phyloP scores from a whole-genome alignment of 2,329 filamentous ascomycete genomes.

The Alternaria solani region DNA sequence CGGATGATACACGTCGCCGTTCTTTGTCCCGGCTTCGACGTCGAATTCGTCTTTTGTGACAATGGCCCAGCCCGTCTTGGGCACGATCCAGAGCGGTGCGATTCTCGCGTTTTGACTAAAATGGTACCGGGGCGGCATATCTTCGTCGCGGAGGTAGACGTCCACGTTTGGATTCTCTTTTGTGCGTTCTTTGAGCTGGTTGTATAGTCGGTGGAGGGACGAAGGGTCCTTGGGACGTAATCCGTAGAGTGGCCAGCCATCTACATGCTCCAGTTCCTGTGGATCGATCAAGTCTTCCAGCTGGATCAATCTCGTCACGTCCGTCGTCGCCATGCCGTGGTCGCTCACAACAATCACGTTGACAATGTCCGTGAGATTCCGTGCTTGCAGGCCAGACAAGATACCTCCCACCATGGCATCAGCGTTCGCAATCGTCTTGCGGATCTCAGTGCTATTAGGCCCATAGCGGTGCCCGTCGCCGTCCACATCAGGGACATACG shows the following conservation, averaged over 20 bases:
- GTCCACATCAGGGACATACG: slow-evolving; percentile 94
- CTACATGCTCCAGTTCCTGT: slow-evolving; percentile 78
- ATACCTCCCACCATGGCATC: slow-evolving; percentile 83
- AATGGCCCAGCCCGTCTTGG: slow-evolving; percentile 91
- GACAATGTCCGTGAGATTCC: slow-evolving; percentile 88
- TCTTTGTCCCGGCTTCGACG: slow-evolving; percentile 70
- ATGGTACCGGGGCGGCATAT: slow-evolving; percentile 94
- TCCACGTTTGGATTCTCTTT: slow-evolving; percentile 75
- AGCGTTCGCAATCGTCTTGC: slow-evolving; percentile 76
- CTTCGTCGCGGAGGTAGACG: slow-evolving; percentile 82
- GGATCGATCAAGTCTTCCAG: slow-evolving; percentile 88
- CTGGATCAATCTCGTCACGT: slow-evolving; percentile 80
- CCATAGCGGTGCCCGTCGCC: slow-evolving; percentile 85
- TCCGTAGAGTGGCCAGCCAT: slow-evolving; percentile 94
- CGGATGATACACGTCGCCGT: slow-evolving; percentile 76
- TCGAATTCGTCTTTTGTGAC: slow-evolving; percentile 82
- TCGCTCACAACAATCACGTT: slow-evolving; percentile 97
- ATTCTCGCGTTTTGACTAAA: slow-evolving; percentile 89
- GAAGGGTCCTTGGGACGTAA: slow-evolving; percentile 77
- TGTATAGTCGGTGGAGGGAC: slow-evolving; percentile 73
- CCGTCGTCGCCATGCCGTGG: slow-evolving; percentile 97
- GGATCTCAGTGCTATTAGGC: slow-evolving; percentile 93
- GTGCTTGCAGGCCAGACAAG: slow-evolving; percentile 76
- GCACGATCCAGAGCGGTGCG: slow-evolving; percentile 92
- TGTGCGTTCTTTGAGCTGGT: slow-evolving; percentile 62